Percentiles rank a stretch among this genome's conserved stretches.
Evolutionary conservation across 495 filamentous ascomycete genomes (phyloP).

Genomic region (Peziza echinospora): DNA sequence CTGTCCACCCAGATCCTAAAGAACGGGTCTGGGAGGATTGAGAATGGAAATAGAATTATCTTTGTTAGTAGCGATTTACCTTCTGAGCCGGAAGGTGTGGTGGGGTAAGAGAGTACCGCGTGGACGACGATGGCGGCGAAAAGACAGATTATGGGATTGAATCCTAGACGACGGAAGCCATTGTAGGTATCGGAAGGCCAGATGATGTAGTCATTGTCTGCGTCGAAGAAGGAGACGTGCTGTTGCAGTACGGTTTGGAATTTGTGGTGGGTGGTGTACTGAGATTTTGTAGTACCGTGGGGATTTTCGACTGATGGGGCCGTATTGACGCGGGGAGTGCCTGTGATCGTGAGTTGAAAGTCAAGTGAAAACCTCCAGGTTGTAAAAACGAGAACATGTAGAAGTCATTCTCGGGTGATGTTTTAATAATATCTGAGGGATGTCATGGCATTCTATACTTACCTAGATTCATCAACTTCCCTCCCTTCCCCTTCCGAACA

Average conservation of each 20-base stretch:
- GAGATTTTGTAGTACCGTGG: slow-evolving; percentile 16
- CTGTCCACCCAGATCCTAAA: slow-evolving; percentile 30
- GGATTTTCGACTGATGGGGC: slow-evolving; percentile 20
- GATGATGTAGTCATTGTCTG: slow-evolving; percentile 30
- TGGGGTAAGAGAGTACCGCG: slow-evolving; percentile 30
- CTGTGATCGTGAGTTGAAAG: no score
- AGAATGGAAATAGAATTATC: no score
- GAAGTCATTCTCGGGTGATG: no score
- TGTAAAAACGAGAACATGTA: no score
- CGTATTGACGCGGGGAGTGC: slow-evolving; percentile 22
- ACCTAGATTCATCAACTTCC: no score
- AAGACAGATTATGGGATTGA: slow-evolving; percentile 23
- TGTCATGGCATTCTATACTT: no score
- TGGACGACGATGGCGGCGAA: slow-evolving; percentile 26
- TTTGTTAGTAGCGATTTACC: no score
- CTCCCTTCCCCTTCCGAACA: no score
- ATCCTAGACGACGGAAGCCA: slow-evolving; percentile 32
- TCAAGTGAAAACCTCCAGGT: no score
- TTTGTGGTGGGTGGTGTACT: slow-evolving; percentile 11
- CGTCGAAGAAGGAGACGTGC: slow-evolving; percentile 33
- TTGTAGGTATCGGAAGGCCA: slow-evolving; percentile 31
- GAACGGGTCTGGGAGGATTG: slow-evolving; percentile 26
- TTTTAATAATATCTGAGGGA: no score
- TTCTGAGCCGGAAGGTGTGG: slow-evolving; percentile 20
- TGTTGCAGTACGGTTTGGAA: slow-evolving; percentile 24